Evolutionary conservation across 352 stramenopile species (phyloP).

Genomic region (Phytopythium cucurbitacearum): DNA sequence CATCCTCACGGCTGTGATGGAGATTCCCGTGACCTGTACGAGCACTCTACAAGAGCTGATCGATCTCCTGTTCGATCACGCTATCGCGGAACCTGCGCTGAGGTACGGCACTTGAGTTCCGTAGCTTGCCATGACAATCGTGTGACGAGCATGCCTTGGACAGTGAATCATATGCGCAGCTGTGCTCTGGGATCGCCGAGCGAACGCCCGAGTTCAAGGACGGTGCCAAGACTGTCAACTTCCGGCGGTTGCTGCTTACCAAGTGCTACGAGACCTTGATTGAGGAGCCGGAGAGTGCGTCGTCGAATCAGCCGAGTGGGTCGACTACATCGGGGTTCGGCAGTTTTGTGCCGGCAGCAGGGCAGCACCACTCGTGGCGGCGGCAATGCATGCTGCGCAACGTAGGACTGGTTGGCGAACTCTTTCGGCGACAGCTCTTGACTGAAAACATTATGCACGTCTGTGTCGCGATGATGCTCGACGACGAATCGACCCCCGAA

Average conservation of each 20-base stretch:
- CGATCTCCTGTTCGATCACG: constrained; percentile 61
- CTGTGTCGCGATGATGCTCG: constrained; percentile 81
- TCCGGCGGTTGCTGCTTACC: constrained; percentile 70
- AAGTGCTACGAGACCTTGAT: constrained; percentile 81
- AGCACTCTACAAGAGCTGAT: constrained; percentile 72
- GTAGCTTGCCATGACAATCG: no score
- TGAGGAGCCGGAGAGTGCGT: constrained; percentile 47
- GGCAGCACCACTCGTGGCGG: constrained; percentile 57
- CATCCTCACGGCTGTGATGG: constrained; percentile 52
- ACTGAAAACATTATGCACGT: constrained; percentile 86
- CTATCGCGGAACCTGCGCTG: constrained; percentile 50
- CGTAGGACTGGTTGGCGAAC: constrained; percentile 63
- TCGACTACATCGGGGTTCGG: not conserved
- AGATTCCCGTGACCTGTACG: constrained; percentile 63
- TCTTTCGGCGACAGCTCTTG: constrained; percentile 74
- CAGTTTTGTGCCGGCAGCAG: not conserved
- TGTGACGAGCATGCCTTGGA: not conserved
- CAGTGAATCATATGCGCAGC: constrained; percentile 58
- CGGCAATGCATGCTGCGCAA: constrained; percentile 75
- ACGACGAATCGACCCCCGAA: constrained; percentile 62
- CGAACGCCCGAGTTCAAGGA: constrained; percentile 77
- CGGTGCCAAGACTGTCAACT: constrained; percentile 82
- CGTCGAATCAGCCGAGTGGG: constrained; percentile 7
- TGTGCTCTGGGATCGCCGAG: constrained; percentile 61
- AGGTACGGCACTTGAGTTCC: constrained; percentile 24